Percentiles rank a stretch among this genome's conserved stretches.
These are phyloP conservation scores for Mollisia scopiformis DNA, from an alignment of 2,329 filamentous ascomycete genomes.

Conservation along the genomic window DNA sequence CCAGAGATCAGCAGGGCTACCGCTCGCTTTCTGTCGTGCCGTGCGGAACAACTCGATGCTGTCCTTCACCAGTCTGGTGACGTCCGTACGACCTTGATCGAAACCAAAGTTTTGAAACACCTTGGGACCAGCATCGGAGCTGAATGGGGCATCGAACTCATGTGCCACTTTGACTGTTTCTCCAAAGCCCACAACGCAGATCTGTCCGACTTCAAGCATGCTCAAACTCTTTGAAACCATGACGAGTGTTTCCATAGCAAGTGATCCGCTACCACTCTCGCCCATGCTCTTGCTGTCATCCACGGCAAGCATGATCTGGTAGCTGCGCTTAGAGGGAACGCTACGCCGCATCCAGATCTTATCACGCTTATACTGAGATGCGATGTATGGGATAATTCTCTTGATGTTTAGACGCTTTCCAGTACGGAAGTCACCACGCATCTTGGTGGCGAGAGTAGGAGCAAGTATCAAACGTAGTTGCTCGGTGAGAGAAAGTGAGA, in stretches of 20 bases:
- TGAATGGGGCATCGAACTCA: conserved; percentile 81
- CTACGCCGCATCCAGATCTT: conserved; percentile 99
- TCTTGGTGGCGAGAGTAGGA: conserved; percentile 92
- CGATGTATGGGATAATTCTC: conserved; percentile 98
- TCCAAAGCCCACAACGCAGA: conserved; percentile 91
- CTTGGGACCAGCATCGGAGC: conserved; percentile 77
- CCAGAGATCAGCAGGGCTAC: conserved; percentile 76
- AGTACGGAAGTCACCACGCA: conserved; percentile 94
- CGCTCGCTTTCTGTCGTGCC: conserved; percentile 60
- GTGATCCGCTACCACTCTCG: conserved; percentile 71
- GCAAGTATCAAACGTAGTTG: conserved; percentile 95
- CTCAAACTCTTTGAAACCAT: conserved; percentile 85
- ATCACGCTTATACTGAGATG: conserved; percentile 96
- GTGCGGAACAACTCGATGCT: conserved; percentile 82
- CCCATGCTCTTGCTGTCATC: conserved; percentile 96
- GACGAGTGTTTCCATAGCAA: conserved; percentile 93
- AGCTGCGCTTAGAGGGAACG: conserved; percentile 89
- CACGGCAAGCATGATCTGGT: conserved; percentile 96
- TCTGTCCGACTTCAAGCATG: conserved; percentile 92
- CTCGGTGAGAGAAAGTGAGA: conserved; percentile 88
- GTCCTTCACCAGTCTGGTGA: conserved; percentile 74
- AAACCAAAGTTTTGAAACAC: conserved; percentile 87
- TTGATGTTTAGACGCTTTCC: conserved; percentile 99
- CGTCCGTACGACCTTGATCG: conserved; percentile 82
- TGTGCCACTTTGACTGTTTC: conserved; percentile 83